A percentile compares a stretch with the other conserved stretches of the same genome.
phyloP scores from a whole-genome alignment of 768 basidiomycete species.

The Stropharia rugosoannulata region DNA sequence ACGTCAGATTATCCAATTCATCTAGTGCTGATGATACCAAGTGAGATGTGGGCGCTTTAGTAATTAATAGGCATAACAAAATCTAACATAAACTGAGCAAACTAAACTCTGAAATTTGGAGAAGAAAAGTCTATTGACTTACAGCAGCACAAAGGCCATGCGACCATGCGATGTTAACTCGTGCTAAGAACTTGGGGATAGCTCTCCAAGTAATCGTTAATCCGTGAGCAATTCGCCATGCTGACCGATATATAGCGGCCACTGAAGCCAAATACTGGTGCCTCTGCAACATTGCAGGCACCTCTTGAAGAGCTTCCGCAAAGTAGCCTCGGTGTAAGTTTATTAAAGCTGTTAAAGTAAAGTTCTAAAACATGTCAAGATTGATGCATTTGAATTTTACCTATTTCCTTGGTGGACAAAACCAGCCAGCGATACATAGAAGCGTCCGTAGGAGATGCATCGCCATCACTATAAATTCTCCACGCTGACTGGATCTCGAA shows the following conservation, averaged over 20 bases:
- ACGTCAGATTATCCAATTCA: slow-evolving; percentile 44
- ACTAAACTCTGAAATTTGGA: background rate
- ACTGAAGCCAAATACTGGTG: slow-evolving; percentile 71
- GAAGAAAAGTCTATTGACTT: slow-evolving; percentile 20
- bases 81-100: slow-evolving; percentile 36
- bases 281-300: slow-evolving; percentile 51
- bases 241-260: slow-evolving; percentile 69
- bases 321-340: slow-evolving; percentile 70
- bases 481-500: slow-evolving; percentile 50
- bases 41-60: slow-evolving; percentile 46
- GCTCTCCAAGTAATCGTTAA: slow-evolving; percentile 41
- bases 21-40: slow-evolving; percentile 46
- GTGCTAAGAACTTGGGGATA: slow-evolving; percentile 39
- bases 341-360: slow-evolving; percentile 43
- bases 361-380: background rate
- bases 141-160: slow-evolving; percentile 65
- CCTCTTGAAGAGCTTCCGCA: slow-evolving; percentile 62
- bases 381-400: slow-evolving; percentile 26
- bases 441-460: slow-evolving; percentile 18
- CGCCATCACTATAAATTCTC: slow-evolving; percentile 32
- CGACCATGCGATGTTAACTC: slow-evolving; percentile 62
- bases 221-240: slow-evolving; percentile 61
- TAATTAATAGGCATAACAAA: slow-evolving; percentile 56
- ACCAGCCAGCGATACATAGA: slow-evolving; percentile 44
- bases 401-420: slow-evolving; percentile 47